Evolutionary conservation across 768 basidiomycete genomes (phyloP).

Genomic region (Xanthoconium stramineum): DNA sequence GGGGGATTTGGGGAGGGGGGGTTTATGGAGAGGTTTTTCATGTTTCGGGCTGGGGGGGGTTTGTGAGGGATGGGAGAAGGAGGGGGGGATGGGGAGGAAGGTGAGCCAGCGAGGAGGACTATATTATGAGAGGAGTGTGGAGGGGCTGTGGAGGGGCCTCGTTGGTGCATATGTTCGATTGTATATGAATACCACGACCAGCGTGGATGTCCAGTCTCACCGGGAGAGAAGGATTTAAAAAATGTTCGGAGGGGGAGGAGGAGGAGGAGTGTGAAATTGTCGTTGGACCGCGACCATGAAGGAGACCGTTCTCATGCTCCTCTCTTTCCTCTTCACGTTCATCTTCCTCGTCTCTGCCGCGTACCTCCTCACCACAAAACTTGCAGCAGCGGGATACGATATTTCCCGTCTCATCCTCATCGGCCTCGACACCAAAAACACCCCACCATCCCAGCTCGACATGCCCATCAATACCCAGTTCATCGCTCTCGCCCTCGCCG

Average conservation of each 20-base stretch:
- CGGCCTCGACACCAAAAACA: constrained; percentile 37
- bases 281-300: neutral
- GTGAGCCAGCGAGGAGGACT: constrained; percentile 23
- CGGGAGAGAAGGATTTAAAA: no score
- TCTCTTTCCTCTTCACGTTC: constrained; percentile 49
- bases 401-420: constrained; percentile 59
- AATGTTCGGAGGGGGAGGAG: no score
- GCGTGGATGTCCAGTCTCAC: constrained; percentile 23
- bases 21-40: constrained; percentile 73
- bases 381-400: constrained; percentile 56
- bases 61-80: neutral
- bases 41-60: constrained; percentile 44
- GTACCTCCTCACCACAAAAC: constrained; percentile 35
- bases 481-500: constrained; percentile 49
- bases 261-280: no score
- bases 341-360: constrained; percentile 37
- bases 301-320: constrained; percentile 38
- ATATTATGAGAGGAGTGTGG: constrained; percentile 45
- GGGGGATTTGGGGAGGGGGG: no score
- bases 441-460: constrained; percentile 14
- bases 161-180: constrained; percentile 21
- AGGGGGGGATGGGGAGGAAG: neutral
- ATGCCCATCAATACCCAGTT: constrained; percentile 36
- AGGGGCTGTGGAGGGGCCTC: constrained; percentile 40
- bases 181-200: constrained; percentile 33